Evolutionary conservation across 1,284 basidiomycete species (phyloP).

Genomic region (Sporisorium graminicola): DNA sequence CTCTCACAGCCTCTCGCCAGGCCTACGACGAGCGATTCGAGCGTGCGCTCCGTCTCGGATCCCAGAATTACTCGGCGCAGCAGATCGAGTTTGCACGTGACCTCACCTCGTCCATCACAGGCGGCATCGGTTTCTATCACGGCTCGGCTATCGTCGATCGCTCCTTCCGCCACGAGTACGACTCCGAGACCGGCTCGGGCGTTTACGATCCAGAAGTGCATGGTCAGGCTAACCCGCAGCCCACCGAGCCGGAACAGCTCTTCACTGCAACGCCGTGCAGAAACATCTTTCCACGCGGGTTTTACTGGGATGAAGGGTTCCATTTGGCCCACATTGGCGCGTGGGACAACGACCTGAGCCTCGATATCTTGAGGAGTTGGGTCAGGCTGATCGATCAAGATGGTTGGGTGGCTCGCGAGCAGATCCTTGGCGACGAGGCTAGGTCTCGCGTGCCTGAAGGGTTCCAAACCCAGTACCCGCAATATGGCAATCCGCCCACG

Average conservation of each 20-base stretch:
- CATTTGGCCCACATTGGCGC: constrained; percentile 88
- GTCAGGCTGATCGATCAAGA: constrained; percentile 88
- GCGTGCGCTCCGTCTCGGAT: constrained; percentile 77
- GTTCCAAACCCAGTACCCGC: constrained; percentile 92
- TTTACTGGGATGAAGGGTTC: constrained; percentile 99
- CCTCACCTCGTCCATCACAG: constrained; percentile 87
- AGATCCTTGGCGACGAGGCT: constrained; percentile 94
- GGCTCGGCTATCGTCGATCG: constrained; percentile 89
- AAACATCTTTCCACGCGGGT: constrained; percentile 94
- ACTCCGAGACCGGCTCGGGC: constrained; percentile 71
- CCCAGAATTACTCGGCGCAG: constrained; percentile 67
- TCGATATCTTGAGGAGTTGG: constrained; percentile 91
- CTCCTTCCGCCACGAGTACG: constrained; percentile 87
- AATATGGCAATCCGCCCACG: constrained; percentile 92
- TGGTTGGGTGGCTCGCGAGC: constrained; percentile 94
- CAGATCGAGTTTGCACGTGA: constrained; percentile 83
- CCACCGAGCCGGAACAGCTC: constrained; percentile 76
- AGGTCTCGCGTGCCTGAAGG: constrained; percentile 80
- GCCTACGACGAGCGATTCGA: constrained; percentile 80
- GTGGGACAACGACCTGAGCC: constrained; percentile 90
- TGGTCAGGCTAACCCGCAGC: constrained; percentile 55
- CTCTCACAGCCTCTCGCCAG: constrained; percentile 77
- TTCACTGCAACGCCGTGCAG: constrained; percentile 92
- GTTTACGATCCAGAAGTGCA: constrained; percentile 49
- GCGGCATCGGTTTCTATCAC: constrained; percentile 93